Conservation (phyloP, 2,329 filamentous ascomycete species). For the Emericellopsis atlantica region DNA sequence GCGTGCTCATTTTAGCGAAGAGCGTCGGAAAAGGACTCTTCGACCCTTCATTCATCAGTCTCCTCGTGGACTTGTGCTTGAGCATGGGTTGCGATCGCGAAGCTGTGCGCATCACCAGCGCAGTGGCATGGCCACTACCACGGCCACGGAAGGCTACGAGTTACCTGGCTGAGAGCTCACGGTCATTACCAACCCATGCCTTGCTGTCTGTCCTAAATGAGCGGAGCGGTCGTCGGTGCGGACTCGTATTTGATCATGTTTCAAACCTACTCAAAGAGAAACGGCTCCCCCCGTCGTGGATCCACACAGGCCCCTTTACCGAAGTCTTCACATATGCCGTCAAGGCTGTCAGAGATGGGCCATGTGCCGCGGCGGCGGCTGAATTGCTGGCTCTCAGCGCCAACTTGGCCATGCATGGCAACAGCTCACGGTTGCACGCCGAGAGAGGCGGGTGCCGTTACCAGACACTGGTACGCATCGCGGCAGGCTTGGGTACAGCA, state of each 20-base stretch:
- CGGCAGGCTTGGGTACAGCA: slow-evolving; percentile 15
- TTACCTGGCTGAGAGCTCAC: not conserved
- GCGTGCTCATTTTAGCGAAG: too few species aligned
- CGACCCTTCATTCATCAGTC: slow-evolving; percentile 11
- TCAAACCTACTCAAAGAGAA: slow-evolving; percentile 1
- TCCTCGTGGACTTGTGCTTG: slow-evolving; percentile 16
- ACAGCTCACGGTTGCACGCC: not conserved
- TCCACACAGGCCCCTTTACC: slow-evolving; percentile 1
- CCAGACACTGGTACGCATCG: slow-evolving; percentile 14
- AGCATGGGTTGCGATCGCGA: slow-evolving; percentile 13
- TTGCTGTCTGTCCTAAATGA: not conserved
- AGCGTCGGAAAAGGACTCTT: slow-evolving; percentile 12
- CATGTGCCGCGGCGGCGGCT: not conserved
- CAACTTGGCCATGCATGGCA: not conserved
- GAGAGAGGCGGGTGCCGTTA: slow-evolving; percentile 5
- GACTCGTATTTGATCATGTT: not conserved
- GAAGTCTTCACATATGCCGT: not conserved
- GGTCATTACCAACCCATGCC: not conserved
- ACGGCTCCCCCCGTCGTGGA: slow-evolving; percentile 1
- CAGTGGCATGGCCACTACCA: not conserved
- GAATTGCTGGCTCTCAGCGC: not conserved
- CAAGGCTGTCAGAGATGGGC: not conserved
- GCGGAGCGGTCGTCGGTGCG: not conserved
- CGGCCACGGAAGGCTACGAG: not conserved
- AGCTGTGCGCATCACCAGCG: slow-evolving; percentile 11